Percentiles rank a stretch among this genome's conserved stretches.
phyloP scores from a whole-genome alignment of 2,329 filamentous ascomycete species.

The Pseudogymnoascus verrucosus region DNA sequence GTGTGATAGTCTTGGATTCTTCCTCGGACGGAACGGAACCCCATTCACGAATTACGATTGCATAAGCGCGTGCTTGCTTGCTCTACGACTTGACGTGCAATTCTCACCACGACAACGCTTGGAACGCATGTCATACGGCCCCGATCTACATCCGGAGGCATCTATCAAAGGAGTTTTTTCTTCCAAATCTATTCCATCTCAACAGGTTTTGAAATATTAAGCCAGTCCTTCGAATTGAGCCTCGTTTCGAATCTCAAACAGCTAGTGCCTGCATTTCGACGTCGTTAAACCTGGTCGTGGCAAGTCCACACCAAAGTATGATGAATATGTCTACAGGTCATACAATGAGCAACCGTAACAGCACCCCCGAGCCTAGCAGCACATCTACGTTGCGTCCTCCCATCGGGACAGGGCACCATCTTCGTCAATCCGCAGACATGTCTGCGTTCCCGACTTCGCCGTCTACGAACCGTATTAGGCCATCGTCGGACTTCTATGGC shows the following conservation, averaged over 20 bases:
- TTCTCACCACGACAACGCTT: constrained; percentile 7
- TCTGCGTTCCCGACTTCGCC: constrained; percentile 65
- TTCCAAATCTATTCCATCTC: constrained; percentile 7
- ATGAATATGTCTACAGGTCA: constrained; percentile 61
- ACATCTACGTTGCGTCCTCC: constrained; percentile 77
- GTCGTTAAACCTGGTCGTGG: constrained; percentile 14
- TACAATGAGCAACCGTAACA: constrained; percentile 81
- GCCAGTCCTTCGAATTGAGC: constrained; percentile 14
- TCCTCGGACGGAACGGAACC: constrained; percentile 13
- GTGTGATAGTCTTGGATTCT: constrained; percentile 28
- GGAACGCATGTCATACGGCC: constrained; percentile 2
- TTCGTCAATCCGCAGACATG: constrained; percentile 95
- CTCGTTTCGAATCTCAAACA: constrained; percentile 23
- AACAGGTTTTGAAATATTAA: constrained; percentile 4
- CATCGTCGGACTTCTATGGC: constrained; percentile 91
- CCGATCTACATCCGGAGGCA: constrained; percentile 5
- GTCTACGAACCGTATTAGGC: constrained; percentile 74
- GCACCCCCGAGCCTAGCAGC: constrained; percentile 85
- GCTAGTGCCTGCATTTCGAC: constrained; percentile 16
- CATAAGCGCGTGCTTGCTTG: constrained; percentile 7
- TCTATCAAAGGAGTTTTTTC: constrained; percentile 1
- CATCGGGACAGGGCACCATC: constrained; percentile 70
- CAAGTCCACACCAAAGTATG: constrained; percentile 30
- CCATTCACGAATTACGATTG: constrained; percentile 7
- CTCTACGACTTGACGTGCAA: constrained; percentile 2